Base-by-base conservation (phyloP, 2,329 filamentous ascomycete genomes). In the Epichloe baconii region DNA sequence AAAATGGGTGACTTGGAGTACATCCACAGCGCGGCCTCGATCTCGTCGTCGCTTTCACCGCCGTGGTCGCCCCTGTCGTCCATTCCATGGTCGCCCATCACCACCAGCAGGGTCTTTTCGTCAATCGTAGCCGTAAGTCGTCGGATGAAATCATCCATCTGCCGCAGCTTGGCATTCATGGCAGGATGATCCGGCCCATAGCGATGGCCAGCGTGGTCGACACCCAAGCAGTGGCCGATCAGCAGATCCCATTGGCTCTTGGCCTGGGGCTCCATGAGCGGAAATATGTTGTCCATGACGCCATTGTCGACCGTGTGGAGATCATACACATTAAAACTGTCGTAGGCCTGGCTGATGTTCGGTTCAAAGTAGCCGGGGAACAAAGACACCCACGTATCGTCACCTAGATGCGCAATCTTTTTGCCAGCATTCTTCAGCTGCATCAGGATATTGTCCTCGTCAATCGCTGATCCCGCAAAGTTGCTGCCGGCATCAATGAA, bases 21-120 rank as follows among this genome's bases (percentile, higher is more conserved):
- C 89, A 98, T 95, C 91, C 93, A 98, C 45, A 98, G 68, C 2
- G 93, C 89, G 51, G 93, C 89, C 66, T 98, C 83, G 6, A 98
- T 80, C 66, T 98, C 93, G 56, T 97, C 89, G 58, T 96, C 88
- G 35, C 91, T 96, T 71, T 98, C 93, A 50, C 93, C 93, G n/a
- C 93, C 93, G 63, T 98, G 93, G 58, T 98, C 93, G 17, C 93
- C 93, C 70, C 98, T 97, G 54, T 79, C 74, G 66, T 98, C 93
- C 93, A 98, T 98, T 11, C 93, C 93, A 63, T 98, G 93, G 64
- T 98, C 93, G n/a, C 93, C 93, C 88, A 98, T 95, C 14, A 98
- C 86, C 19, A 98, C 82, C 37, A 98, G 72, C 21, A 98, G 72
- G 0, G 93, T 98, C 51, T 88, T 73, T 49, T 96, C 85, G 59